Percentiles rank a stretch among this genome's conserved stretches.
These are phyloP conservation scores for Ganoderma boninense DNA, from an alignment of 1,284 basidiomycete genomes.

Conservation along the genomic window DNA sequence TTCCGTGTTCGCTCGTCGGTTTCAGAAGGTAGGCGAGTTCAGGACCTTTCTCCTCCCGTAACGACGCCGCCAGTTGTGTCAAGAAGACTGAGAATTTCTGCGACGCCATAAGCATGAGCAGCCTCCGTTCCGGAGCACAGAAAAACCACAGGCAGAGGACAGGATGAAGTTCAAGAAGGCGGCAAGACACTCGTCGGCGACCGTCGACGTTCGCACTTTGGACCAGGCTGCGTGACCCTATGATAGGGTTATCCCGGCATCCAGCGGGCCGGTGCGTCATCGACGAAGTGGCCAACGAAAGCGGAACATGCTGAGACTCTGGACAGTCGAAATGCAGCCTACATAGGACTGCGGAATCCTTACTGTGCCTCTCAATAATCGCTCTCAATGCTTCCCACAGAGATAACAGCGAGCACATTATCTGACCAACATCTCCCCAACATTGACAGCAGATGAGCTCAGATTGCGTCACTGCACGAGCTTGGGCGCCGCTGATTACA, in stretches of 20 bases:
- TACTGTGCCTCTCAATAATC: too few species aligned
- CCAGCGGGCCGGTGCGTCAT: neutral
- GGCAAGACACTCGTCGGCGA: neutral
- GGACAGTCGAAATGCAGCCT: too few species aligned
- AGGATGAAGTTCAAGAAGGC: neutral
- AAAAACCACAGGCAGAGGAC: neutral
- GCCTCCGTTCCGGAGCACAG: neutral
- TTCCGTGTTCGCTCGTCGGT: slow-evolving; percentile 77
- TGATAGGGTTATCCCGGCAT: neutral
- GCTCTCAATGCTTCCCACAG: neutral
- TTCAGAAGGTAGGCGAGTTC: slow-evolving; percentile 76
- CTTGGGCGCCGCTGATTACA: slow-evolving; percentile 2
- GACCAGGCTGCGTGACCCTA: neutral
- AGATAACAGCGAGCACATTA: neutral
- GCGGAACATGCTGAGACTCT: too few species aligned
- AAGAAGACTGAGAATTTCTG: slow-evolving; percentile 70
- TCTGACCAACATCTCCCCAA: neutral
- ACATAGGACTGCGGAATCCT: too few species aligned
- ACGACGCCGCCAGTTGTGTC: slow-evolving; percentile 65
- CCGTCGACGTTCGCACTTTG: too few species aligned
- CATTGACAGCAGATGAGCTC: neutral
- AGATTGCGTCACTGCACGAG: slow-evolving; percentile 1
- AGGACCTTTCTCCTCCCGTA: slow-evolving; percentile 70
- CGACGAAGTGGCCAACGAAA: neutral
- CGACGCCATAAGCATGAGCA: slow-evolving; percentile 42